Evolutionary conservation across 2,329 filamentous ascomycete genomes (phyloP), one percentile per base, ranked within the genome.

Genomic region (Cordyceps farinosa): DNA sequence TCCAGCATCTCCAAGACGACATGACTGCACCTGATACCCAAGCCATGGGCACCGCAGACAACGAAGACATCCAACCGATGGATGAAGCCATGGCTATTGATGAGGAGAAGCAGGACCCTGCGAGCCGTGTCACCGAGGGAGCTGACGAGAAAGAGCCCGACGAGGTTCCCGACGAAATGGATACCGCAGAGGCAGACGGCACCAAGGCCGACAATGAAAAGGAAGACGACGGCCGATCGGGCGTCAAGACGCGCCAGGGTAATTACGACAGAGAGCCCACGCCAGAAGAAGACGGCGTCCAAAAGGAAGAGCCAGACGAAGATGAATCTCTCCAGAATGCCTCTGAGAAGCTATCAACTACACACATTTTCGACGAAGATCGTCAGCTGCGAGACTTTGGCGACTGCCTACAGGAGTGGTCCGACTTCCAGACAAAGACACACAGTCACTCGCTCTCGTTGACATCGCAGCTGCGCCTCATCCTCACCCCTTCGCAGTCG

Each of bases 401-500:
- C 51, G 79, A 83, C 65, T 80, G 93, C 32, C 86, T 92, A 65
- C 82, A 86, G 59, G 86, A 94, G 70, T 99, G 96, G 95, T 84
- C 87, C 10, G 83, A 88, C 64, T 95, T 96, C 77, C 93, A 98
- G 76, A 83, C 84, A 65, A 85, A 88, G 62, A 98, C 95, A 0
- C 92, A 95, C 67, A 84, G 90, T 54, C 88, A 97, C 63, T 96
- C 95, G 0, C 85, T 97, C 63, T 89, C 92, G 1, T 82, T 99
- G 15, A 97, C 94, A 1, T 95, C 97, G 67, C 95, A 98, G 72
- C 88, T 99, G 22, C 92, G 95, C 32, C 87, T 99, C 15, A 98
- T 99, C 70, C 88, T 99, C 45, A 91, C 91, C 0, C 95, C 96
- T 0, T 98, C 94, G 0, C 88, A 96, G 60, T 93, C 94, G 1